phyloP scores from a whole-genome alignment of 352 stramenopile genomes.

The Phytophthora hybrid region DNA sequence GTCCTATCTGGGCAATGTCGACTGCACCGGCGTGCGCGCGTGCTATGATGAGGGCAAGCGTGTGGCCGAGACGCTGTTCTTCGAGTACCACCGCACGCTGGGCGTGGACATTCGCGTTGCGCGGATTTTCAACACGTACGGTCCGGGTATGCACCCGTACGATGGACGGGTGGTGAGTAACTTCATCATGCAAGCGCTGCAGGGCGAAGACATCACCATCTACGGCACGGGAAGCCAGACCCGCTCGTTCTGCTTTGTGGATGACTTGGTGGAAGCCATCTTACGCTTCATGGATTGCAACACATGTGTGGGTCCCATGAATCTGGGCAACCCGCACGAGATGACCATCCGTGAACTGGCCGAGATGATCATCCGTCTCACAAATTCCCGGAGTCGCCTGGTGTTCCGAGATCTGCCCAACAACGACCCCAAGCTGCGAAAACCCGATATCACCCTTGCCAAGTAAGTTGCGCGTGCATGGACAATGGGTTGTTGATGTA shows the following conservation, averaged over 20 bases:
- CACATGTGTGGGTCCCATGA: constrained; percentile 84
- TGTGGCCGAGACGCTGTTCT: constrained; percentile 99
- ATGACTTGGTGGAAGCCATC: constrained; percentile 98
- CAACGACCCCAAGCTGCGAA: constrained; percentile 96
- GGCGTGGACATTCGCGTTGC: constrained; percentile 95
- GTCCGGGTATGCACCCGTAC: constrained; percentile 98
- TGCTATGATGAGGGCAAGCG: constrained; percentile 99
- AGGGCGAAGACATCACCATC: constrained; percentile 87
- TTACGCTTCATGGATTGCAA: constrained; percentile 95
- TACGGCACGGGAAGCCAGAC: constrained; percentile 97
- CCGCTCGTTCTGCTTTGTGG: constrained; percentile 99
- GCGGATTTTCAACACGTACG: constrained; percentile 99
- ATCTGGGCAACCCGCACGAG: constrained; percentile 99
- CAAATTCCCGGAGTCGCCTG: constrained; percentile 88
- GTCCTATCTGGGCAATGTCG: constrained; percentile 92
- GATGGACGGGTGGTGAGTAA: constrained; percentile 99
- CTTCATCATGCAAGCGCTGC: constrained; percentile 96
- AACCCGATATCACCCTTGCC: constrained; percentile 97
- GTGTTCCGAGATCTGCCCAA: constrained; percentile 87
- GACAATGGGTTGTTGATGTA: not conserved
- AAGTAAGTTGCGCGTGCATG: constrained; percentile 63
- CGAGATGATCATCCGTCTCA: constrained; percentile 87
- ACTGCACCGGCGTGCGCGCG: constrained; percentile 96
- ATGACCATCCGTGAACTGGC: constrained; percentile 97
- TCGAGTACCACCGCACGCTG: constrained; percentile 96